These are phyloP conservation scores for Mortierella sp. DNA, from an alignment of 371 early-diverging fungal genomes.

Conservation along the genomic window DNA sequence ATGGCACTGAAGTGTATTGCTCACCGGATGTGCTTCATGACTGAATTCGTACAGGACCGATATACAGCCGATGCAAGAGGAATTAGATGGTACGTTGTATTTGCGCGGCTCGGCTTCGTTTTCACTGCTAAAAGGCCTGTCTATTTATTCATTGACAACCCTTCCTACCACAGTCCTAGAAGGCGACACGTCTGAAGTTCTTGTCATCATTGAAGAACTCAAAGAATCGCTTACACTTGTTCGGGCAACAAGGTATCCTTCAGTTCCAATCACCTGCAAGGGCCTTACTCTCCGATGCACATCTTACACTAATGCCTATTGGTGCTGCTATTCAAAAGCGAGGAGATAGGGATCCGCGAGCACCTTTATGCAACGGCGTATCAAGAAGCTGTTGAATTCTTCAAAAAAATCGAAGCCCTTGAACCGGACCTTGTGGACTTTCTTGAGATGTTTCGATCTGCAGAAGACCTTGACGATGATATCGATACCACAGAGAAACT, in stretches of 20 bases:
- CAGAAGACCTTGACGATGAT: slow-evolving; percentile 26
- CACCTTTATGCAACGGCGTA: slow-evolving; percentile 46
- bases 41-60: slow-evolving; percentile 18
- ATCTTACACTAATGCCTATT: neutral
- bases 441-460: slow-evolving; percentile 8
- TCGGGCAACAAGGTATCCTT: slow-evolving; percentile 37
- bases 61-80: slow-evolving; percentile 39
- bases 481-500: slow-evolving; percentile 32
- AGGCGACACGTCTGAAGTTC: slow-evolving; percentile 48
- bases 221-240: slow-evolving; percentile 50
- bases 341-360: slow-evolving; percentile 39
- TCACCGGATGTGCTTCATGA: no score
- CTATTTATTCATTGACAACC: no score
- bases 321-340: slow-evolving; percentile 12
- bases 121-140: no score
- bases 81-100: slow-evolving; percentile 28
- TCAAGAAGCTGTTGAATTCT: slow-evolving; percentile 27
- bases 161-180: slow-evolving; percentile 54
- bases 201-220: slow-evolving; percentile 48
- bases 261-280: no score
- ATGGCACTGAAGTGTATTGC: no score
- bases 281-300: no score
- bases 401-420: slow-evolving; percentile 29
- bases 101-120: neutral
- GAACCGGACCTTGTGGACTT: slow-evolving; percentile 35